Evolutionary conservation across 805 yeast species (phyloP).

Genomic region (Nakazawaea molendinolei): DNA sequence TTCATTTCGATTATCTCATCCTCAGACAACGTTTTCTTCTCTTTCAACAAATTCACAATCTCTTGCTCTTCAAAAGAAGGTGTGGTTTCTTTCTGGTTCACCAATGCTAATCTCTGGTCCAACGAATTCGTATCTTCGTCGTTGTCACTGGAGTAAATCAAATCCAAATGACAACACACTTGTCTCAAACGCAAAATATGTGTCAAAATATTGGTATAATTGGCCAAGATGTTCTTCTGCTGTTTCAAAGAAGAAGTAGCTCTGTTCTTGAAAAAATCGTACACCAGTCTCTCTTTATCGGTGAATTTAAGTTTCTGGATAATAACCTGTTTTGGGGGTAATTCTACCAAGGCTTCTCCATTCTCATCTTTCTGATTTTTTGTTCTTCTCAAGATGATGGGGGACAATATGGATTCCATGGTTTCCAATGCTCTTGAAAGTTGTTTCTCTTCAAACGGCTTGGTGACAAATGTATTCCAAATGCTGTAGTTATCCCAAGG

Average conservation of each 20-base stretch:
- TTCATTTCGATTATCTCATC: constrained; percentile 21
- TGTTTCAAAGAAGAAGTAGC: constrained; percentile 60
- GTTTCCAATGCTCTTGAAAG: constrained; percentile 70
- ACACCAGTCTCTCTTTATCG: constrained; percentile 57
- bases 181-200: constrained; percentile 82
- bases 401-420: constrained; percentile 80
- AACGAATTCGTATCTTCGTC: constrained; percentile 31
- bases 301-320: constrained; percentile 65
- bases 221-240: constrained; percentile 62
- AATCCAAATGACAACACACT: constrained; percentile 75
- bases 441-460: constrained; percentile 73
- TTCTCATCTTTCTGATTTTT: constrained; percentile 71
- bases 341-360: constrained; percentile 66
- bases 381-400: constrained; percentile 77
- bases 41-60: constrained; percentile 20
- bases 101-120: constrained; percentile 17
- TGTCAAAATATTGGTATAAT: constrained; percentile 73
- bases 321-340: constrained; percentile 71
- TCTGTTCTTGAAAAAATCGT: constrained; percentile 58
- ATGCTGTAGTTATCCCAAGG: constrained; percentile 85
- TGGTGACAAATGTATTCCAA: constrained; percentile 82
- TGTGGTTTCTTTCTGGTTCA: constrained; percentile 18
- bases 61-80: constrained; percentile 10
- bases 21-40: constrained; percentile 18
- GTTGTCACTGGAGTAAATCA: constrained; percentile 45